A percentile compares a stretch with the other conserved stretches of the same genome.
Evolutionary conservation across 1,139 yeast genomes (phyloP).

Genomic region (Spencermartinsiella ligniputridi): DNA sequence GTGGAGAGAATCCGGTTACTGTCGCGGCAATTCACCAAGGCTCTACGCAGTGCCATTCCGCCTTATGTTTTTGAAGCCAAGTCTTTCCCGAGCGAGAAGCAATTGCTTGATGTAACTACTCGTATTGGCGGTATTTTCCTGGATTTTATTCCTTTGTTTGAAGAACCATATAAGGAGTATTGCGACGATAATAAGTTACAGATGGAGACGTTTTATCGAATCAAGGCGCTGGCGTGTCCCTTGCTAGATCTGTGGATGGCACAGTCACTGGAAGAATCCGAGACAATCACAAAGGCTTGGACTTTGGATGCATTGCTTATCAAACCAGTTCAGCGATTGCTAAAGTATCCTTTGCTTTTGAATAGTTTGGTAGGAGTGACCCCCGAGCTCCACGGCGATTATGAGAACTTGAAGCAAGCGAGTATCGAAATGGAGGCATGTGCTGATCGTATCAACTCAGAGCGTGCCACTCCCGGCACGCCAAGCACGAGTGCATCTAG

Average conservation of each 20-base stretch:
- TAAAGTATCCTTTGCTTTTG: conserved; percentile 39
- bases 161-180: conserved; percentile 30
- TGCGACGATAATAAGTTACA: conserved; percentile 32
- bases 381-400: conserved; percentile 31
- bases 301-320: conserved; percentile 39
- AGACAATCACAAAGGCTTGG: conserved; percentile 36
- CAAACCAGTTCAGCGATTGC: conserved; percentile 41
- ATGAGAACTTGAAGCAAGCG: conserved; percentile 28
- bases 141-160: conserved; percentile 31
- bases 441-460: conserved; percentile 30
- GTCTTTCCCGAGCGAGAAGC: conserved; percentile 8
- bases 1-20: conserved; percentile 29
- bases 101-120: conserved; percentile 28
- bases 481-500: neutral
- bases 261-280: conserved; percentile 27
- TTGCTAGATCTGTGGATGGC: conserved; percentile 31
- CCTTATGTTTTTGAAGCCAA: conserved; percentile 20
- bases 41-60: conserved; percentile 27
- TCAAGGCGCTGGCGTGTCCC: conserved; percentile 27
- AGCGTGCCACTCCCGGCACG: conserved; percentile 1
- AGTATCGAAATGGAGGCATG: conserved; percentile 22
- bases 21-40: conserved; percentile 27
- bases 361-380: conserved; percentile 29
- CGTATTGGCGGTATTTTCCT: conserved; percentile 32
- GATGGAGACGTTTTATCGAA: conserved; percentile 27